Percentiles rank a stretch among this genome's conserved stretches.
These are phyloP conservation scores for Adansonia grandidieri DNA, from an alignment of 441 rosid genomes.

Conservation along the genomic window DNA sequence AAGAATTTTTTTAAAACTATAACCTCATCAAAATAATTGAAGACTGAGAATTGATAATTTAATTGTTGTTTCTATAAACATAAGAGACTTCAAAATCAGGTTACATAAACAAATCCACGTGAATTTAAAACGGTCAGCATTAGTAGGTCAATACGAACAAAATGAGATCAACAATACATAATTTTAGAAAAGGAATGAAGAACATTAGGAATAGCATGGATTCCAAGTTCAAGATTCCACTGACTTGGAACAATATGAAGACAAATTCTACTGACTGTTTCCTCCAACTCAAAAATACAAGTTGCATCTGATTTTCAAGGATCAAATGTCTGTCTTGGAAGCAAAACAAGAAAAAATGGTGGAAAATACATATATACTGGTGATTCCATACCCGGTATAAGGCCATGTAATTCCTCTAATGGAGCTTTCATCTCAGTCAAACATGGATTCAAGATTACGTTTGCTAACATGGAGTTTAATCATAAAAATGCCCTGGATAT, in stretches of 20 bases:
- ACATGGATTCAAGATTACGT: constrained; percentile 42
- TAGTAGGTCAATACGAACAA: constrained; percentile 1
- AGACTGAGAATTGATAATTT: not conserved
- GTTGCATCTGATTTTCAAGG: not conserved
- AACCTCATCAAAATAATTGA: too few relatives aligned
- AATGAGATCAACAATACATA: not conserved
- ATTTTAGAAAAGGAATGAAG: not conserved
- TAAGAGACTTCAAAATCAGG: not conserved
- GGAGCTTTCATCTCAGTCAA: constrained; percentile 46
- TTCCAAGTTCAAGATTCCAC: constrained; percentile 12
- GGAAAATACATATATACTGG: constrained; percentile 46
- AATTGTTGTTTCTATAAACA: not conserved
- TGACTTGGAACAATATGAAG: not conserved
- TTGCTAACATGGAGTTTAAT: constrained; percentile 2
- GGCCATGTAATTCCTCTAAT: constrained; percentile 55
- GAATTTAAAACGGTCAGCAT: not conserved
- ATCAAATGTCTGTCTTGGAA: not conserved
- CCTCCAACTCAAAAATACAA: too few relatives aligned
- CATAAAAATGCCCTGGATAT: constrained; percentile 1
- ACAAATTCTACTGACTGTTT: not conserved
- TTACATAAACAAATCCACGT: not conserved
- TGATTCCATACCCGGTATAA: constrained; percentile 61
- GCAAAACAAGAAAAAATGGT: constrained; percentile 17
- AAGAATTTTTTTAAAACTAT: too few relatives aligned
- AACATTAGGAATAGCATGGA: not conserved